These are phyloP conservation scores for Heritiera littoralis DNA, from an alignment of 345 rosid species.

Conservation along the genomic window DNA sequence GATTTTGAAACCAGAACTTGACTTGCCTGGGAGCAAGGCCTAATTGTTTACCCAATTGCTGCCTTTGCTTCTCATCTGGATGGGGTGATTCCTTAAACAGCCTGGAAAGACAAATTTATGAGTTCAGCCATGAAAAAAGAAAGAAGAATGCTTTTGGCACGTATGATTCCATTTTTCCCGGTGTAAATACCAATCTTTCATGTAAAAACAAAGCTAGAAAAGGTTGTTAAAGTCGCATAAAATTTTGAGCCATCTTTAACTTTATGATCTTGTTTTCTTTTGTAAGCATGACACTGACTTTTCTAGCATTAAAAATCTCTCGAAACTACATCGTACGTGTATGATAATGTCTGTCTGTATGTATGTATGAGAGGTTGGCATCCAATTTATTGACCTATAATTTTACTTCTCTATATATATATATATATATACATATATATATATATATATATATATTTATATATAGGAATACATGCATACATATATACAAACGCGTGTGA, in stretches of 20 bases:
- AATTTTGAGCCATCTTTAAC: conserved; percentile 29
- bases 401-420: no score
- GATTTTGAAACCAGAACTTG: conserved; percentile 99
- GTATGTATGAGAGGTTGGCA: background rate
- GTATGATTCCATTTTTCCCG: background rate
- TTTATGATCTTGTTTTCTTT: conserved; percentile 22
- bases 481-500: background rate
- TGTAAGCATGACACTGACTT: conserved; percentile 17
- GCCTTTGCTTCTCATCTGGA: conserved; percentile 98
- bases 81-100: conserved; percentile 96
- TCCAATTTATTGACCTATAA: no score
- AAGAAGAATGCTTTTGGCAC: background rate
- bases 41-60: conserved; percentile 84
- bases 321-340: background rate
- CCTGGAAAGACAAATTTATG: conserved; percentile 36
- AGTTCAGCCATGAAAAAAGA: background rate
- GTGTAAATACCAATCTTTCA: background rate
- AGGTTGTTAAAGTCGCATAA: conserved; percentile 20
- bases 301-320: conserved; percentile 1
- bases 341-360: background rate
- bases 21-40: conserved; percentile 97
- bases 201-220: conserved; percentile 9
- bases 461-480: no score
- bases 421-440: no score
- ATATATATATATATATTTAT: no score